Evolutionary conservation across 176 grass and related monocot genomes (phyloP), one percentile per base, ranked within the genome.

Genomic region (Zea luxurians): DNA sequence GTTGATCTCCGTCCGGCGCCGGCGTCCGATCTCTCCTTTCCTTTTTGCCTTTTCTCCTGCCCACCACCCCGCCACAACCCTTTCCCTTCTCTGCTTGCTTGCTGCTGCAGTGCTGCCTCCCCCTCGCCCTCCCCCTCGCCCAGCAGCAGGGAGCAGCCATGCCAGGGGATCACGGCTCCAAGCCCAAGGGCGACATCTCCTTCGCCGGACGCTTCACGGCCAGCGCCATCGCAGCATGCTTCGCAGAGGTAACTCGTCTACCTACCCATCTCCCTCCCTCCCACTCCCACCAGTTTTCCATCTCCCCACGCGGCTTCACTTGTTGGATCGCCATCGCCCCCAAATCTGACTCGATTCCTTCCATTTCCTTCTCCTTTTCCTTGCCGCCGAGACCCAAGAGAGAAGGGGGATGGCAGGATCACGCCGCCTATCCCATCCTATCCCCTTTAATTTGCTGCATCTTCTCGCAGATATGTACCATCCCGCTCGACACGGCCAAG

Each of bases 171-270:
- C 80, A 84, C 21, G 86, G 83, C 80, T 69, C 80, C 73, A 91
- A 92, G 87, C 64, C 80, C 73, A 91, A 92, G 87, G 11, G 48
- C 66, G 79, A 90, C 71, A 98, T 98, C 83, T 87, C 95, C 72
- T 94, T 98, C 85, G 87, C 87, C 59, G 91, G 94, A 49, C 83
- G 94, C 61, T 94, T 97, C 85, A 84, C 89, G 27, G 93, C 91
- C 75, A 97, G 94, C 80, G 94, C 94, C 91, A 92, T 97, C 87
- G 89, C 94, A 66, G 89, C 94, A 9, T 97, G 91, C 83, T 90
- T 98, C 87, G 95, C 95, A 13, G 95, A 98, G 91, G 95, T 94
- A 47, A 11, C 2, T 2, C 9, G 2, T 10, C 45, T 47, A 11
- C 11, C 41, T 42, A 42, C 3, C 52, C 3, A 0, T 34, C 0